Percentiles rank a stretch among this genome's conserved stretches.
These are phyloP conservation scores for Pseudogymnoascus sp. DNA, from an alignment of 2,329 filamentous ascomycete species.

Conservation along the genomic window DNA sequence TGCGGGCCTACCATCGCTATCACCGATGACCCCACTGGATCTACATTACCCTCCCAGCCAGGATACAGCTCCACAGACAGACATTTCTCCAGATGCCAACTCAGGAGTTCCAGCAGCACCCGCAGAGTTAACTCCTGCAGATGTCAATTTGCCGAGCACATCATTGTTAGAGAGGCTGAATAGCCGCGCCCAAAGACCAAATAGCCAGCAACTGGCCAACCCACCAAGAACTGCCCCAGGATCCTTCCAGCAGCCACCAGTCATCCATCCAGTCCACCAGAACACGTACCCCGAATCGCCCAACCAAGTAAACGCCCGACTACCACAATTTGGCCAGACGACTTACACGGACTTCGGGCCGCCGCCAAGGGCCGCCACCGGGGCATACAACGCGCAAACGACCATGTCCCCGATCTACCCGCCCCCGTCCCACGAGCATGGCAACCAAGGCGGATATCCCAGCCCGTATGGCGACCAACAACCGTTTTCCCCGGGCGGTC, in stretches of 20 bases:
- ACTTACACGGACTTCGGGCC: not conserved
- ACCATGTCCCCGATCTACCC: slow-evolving; percentile 16
- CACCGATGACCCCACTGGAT: not conserved
- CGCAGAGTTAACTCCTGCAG: slow-evolving; percentile 8
- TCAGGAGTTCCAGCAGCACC: slow-evolving; percentile 9
- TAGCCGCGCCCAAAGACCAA: not conserved
- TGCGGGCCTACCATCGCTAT: not conserved
- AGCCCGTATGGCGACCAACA: slow-evolving; percentile 29
- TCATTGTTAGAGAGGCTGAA: slow-evolving; percentile 3
- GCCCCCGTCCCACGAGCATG: slow-evolving; percentile 13
- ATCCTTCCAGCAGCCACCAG: not conserved
- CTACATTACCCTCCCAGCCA: slow-evolving; percentile 10
- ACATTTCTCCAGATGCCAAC: slow-evolving; percentile 11
- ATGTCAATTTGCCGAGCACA: not conserved
- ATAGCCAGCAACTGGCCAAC: not conserved
- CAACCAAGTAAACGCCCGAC: not conserved
- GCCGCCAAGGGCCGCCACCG: not conserved
- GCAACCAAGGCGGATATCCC: not conserved
- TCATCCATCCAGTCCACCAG: not conserved
- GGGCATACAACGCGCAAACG: not conserved
- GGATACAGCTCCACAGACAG: not conserved
- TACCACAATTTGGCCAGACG: not conserved
- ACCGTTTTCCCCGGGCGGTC: slow-evolving; percentile 38
- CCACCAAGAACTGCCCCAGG: not conserved
- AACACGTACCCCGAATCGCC: not conserved